phyloP scores from a whole-genome alignment of 768 basidiomycete species.

The Cystobasidium tubakii region DNA sequence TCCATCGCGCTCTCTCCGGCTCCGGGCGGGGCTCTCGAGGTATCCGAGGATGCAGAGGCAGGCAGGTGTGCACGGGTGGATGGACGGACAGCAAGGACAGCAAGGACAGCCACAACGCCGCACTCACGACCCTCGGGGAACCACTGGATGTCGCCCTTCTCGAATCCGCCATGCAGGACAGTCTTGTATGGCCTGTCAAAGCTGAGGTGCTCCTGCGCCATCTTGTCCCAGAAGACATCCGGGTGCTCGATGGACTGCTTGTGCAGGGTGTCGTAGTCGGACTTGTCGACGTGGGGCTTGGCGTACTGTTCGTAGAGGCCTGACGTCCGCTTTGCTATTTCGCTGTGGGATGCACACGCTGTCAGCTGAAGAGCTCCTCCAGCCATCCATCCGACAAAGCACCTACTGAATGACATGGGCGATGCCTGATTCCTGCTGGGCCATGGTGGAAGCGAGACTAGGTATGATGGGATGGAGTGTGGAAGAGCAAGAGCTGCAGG shows the following conservation, averaged over 20 bases:
- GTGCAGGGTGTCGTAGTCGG: constrained; percentile 40
- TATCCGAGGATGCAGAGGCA: background rate
- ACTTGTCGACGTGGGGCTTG: constrained; percentile 40
- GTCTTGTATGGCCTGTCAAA: constrained; percentile 79
- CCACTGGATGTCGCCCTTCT: constrained; percentile 83
- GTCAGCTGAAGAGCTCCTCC: too few relatives aligned
- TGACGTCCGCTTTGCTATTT: constrained; percentile 9
- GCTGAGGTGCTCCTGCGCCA: constrained; percentile 67
- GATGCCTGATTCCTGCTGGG: background rate
- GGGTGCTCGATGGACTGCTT: constrained; percentile 41
- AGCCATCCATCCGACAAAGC: background rate
- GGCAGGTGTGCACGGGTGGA: too few relatives aligned
- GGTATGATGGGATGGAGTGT: background rate
- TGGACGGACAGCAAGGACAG: too few relatives aligned
- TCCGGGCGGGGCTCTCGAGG: background rate
- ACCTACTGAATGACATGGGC: constrained; percentile 3
- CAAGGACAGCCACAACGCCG: background rate
- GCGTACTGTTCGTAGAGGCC: constrained; percentile 3
- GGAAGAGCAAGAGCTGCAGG: background rate
- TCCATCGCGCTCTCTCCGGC: background rate
- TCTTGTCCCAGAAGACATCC: constrained; percentile 45
- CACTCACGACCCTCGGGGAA: constrained; percentile 92
- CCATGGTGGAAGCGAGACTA: background rate
- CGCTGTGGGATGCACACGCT: constrained; percentile 11
- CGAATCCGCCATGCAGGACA: constrained; percentile 74